Base-by-base conservation (phyloP, 805 yeast species). In the Suhomyces prunicola region DNA sequence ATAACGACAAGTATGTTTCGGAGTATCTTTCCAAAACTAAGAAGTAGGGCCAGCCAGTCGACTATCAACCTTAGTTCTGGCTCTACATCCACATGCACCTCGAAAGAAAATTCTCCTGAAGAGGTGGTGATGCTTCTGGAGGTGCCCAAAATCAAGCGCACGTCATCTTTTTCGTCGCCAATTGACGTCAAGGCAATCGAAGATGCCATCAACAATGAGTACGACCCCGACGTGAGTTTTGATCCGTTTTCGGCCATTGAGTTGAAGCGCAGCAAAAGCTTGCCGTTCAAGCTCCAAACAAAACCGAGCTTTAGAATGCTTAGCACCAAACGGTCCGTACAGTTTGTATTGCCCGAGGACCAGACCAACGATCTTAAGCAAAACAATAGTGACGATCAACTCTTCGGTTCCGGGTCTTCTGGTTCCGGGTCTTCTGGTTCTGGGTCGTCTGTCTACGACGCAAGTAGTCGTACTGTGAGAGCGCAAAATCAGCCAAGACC, bases 201-300 rank as follows among this genome's bases (percentile, higher is more conserved):
- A 24, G 39, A 46, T 12, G 46, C n/a, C 5, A 44, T 47, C 10
- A 52, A 52, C 22, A 39, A 23, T 33, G 39, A n/a, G 1, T 29
- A 29, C 31, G 48, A 50, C 42, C 46, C 50, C 15, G 57, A 57
- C 17, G 45, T 36, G n/a, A 54, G 57, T 29, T 50, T 57, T 41
- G 59, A 57, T 41, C 59, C 57, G 1, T 57, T 56, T 40, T 48
- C 54, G 5, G 49, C 59, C 4, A 45, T 53, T 10, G 50, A 48
- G 29, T 23, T 56, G 6, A 33, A 48, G 19, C 44, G 54, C 24
- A 52, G 56, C 36, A 45, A 50, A 26, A 57, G 57, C 44, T 19
- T 54, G 39, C n/a, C 55, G 7, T 52, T 48, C 17, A 46, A 29
- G 10, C 22, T 46, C 15, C 45, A 27, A 7, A 44, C 12, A 8